These are phyloP conservation scores for Capronia epimyces DNA, from an alignment of 2,329 filamentous ascomycete genomes.

Conservation along the genomic window DNA sequence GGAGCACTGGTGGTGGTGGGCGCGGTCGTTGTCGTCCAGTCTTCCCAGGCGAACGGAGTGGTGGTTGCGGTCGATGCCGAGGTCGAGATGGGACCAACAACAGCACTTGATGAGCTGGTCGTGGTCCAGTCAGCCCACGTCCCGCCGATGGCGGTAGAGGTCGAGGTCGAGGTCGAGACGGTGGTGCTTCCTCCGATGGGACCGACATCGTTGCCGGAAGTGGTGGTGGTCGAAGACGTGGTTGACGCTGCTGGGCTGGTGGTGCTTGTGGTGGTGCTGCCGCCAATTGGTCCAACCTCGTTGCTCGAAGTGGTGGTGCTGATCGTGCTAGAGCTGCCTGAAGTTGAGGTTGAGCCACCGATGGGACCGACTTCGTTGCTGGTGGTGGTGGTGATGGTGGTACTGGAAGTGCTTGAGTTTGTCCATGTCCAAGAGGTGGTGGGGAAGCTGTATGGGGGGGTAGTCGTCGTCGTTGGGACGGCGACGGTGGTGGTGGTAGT, in stretches of 20 bases:
- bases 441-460: neutral
- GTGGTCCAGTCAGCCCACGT: constrained; percentile 15
- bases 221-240: constrained; percentile 9
- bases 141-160: constrained; percentile 1
- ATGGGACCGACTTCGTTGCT: constrained; percentile 1
- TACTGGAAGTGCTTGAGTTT: constrained; percentile 1
- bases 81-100: neutral
- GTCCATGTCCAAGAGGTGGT: neutral
- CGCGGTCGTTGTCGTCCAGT: constrained; percentile 10
- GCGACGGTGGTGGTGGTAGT: neutral
- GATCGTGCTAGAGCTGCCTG: constrained; percentile 1
- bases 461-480: neutral
- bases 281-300: constrained; percentile 3
- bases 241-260: neutral
- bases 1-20: neutral
- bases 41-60: constrained; percentile 3
- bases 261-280: constrained; percentile 4
- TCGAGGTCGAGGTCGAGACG: constrained; percentile 4
- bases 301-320: constrained; percentile 2
- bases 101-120: neutral
- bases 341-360: neutral
- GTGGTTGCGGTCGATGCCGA: constrained; percentile 1
- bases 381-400: neutral
- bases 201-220: constrained; percentile 3
- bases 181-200: constrained; percentile 5